phyloP scores from a whole-genome alignment of 2,329 filamentous ascomycete genomes.

The Colletotrichum sp. region DNA sequence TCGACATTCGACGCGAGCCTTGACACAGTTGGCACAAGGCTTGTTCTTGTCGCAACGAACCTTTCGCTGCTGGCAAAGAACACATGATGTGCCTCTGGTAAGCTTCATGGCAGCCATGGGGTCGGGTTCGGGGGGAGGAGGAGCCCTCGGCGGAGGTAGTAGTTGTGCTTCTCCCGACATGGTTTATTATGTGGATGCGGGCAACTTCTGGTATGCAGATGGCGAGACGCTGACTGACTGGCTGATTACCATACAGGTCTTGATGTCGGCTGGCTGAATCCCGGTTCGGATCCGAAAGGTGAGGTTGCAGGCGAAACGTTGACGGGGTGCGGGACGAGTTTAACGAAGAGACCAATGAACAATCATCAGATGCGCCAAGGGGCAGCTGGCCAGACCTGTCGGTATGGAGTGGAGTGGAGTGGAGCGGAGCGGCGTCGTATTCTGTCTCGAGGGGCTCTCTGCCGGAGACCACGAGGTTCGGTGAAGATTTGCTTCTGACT shows the following conservation, averaged over 20 bases:
- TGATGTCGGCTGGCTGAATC: constrained; percentile 7
- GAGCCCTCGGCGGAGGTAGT: constrained; percentile 22
- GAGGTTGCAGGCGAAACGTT: constrained; percentile 16
- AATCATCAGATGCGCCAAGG: not conserved
- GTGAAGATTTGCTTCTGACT: not conserved
- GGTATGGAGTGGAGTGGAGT: not conserved
- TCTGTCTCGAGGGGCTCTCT: not conserved
- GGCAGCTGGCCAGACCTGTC: not conserved
- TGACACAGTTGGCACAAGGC: constrained; percentile 73
- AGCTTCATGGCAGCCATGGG: constrained; percentile 53
- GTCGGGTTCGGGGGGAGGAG: constrained; percentile 34
- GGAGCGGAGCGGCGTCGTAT: not conserved
- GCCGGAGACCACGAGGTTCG: not conserved
- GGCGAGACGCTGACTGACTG: not conserved
- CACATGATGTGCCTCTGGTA: constrained; percentile 67
- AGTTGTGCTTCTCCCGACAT: constrained; percentile 24
- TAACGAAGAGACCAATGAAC: constrained; percentile 9
- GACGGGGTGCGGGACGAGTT: constrained; percentile 3
- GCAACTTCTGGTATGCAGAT: not conserved
- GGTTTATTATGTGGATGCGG: constrained; percentile 16
- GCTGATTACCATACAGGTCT: not conserved
- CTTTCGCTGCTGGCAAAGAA: constrained; percentile 78
- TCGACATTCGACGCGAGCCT: constrained; percentile 64
- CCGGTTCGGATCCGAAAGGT: constrained; percentile 16
- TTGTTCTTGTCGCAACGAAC: constrained; percentile 76